Base-by-base conservation (phyloP, 73 alveolate genomes). In the Uronychia setigera region DNA sequence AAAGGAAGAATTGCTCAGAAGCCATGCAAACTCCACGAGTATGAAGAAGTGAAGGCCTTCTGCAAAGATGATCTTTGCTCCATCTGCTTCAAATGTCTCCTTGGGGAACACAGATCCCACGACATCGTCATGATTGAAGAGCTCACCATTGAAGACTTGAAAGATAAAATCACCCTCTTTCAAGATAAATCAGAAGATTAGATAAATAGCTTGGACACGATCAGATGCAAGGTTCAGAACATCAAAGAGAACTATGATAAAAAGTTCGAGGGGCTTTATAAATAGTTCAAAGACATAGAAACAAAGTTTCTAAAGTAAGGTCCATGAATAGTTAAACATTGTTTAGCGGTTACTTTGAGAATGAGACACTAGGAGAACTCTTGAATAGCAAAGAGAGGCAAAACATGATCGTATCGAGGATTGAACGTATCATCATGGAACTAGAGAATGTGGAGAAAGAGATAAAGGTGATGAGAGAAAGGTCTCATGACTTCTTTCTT, bases 121-220 rank as follows among this genome's bases (percentile, higher is more conserved):
- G 94, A 88, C 29, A 89, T 88, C 26, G 94, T 88, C 75, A 88
- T 88, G 94, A 88, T 88, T 5, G 94, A 88, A 9, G 94, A 88
- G 77, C 76, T 88, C 34, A 25, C 67, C n/a, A 82, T 81, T 9
- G 91, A 88, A 28, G 94, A 88, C 58, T 78, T 88, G 59, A 88
- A 83, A 31, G 91, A 88, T 75, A 88, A 83, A 59, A 82, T 88
- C 75, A 30, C 33, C 34, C 91, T 34, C 58, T 88, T 88, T 67
- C 85, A 88, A 35, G 94, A 88, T 35, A 88, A 88, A 58, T 82
- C 81, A 0, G 94, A 88, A 59, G 94, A 88, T 35, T 85, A 88
- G 79, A 80, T 88, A 32, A 74, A 77, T 30, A 76, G 59, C 26
- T 88, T 88, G 33, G 84, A 76, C 11, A 81, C 35, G 77, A 83